Percentiles rank a stretch among this genome's conserved stretches.
phyloP scores from a whole-genome alignment of 129 eudicot species.

The Ambrosia trifida region DNA sequence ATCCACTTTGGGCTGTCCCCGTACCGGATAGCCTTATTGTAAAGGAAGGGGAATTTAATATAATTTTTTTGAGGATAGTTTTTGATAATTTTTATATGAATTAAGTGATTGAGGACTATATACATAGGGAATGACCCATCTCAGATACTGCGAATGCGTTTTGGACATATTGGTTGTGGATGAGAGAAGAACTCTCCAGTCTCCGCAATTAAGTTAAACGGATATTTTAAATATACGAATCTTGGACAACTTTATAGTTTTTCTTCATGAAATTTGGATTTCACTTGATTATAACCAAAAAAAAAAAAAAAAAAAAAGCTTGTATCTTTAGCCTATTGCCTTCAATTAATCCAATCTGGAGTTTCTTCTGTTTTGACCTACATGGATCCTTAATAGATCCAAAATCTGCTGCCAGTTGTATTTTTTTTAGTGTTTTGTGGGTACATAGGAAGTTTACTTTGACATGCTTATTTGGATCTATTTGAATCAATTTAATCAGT shows the following conservation, averaged over 20 bases:
- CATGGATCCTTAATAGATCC: slow-evolving; percentile 12
- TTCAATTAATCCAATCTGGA: neutral
- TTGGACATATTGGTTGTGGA: no score
- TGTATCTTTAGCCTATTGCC: neutral
- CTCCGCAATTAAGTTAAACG: neutral
- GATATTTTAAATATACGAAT: neutral
- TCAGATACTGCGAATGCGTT: no score
- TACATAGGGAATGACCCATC: neutral
- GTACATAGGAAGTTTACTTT: neutral
- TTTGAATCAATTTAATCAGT: neutral
- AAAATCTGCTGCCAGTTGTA: neutral
- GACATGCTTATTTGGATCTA: neutral
- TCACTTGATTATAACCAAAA: neutral
- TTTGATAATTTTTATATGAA: slow-evolving; percentile 16
- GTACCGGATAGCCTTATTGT: no score
- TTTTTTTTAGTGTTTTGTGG: slow-evolving; percentile 8
- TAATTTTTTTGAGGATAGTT: slow-evolving; percentile 14
- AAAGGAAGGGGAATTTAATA: neutral
- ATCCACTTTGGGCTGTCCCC: no score
- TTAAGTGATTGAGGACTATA: neutral
- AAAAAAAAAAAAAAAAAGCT: neutral
- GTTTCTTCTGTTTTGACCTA: slow-evolving; percentile 4
- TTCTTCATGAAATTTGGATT: slow-evolving; percentile 10
- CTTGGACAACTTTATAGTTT: neutral
- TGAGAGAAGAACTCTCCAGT: neutral